A percentile compares a stretch with the other conserved stretches of the same genome.
Conservation (phyloP, 2,329 filamentous ascomycete species). For the Diaporthe ilicicola region DNA sequence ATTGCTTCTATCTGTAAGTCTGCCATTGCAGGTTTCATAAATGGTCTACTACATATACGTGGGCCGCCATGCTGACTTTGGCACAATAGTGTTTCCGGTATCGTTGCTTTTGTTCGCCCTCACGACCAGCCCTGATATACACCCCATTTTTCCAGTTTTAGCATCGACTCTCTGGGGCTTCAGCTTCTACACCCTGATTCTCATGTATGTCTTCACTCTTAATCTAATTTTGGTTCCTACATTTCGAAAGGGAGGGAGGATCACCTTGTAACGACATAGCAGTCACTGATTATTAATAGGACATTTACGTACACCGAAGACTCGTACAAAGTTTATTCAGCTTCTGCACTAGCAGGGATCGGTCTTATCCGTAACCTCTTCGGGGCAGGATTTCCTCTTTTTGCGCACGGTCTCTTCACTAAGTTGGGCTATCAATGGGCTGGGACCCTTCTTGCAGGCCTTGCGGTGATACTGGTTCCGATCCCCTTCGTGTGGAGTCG, state of each 20-base stretch:
- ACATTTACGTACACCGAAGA: slow-evolving; percentile 58
- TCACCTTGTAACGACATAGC: not conserved
- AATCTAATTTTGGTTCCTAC: not conserved
- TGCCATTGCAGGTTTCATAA: not conserved
- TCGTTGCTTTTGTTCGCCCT: slow-evolving; percentile 49
- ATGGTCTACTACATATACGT: too few relatives aligned
- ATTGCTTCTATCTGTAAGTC: slow-evolving; percentile 47
- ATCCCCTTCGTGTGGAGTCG: slow-evolving; percentile 42
- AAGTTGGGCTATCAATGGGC: slow-evolving; percentile 48
- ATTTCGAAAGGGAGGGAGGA: not conserved
- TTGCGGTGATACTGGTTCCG: slow-evolving; percentile 45
- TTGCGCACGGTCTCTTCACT: slow-evolving; percentile 45
- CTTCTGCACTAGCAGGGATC: slow-evolving; percentile 51
- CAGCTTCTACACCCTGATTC: slow-evolving; percentile 58
- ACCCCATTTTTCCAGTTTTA: slow-evolving; percentile 57
- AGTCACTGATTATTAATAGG: not conserved
- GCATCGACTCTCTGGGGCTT: slow-evolving; percentile 59
- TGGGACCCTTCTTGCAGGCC: slow-evolving; percentile 44
- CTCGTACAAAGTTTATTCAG: slow-evolving; percentile 53
- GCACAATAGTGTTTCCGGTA: slow-evolving; percentile 38
- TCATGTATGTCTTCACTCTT: slow-evolving; percentile 43
- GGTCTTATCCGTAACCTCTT: slow-evolving; percentile 48
- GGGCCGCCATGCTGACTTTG: not conserved
- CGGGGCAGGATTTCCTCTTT: slow-evolving; percentile 50
- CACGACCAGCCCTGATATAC: slow-evolving; percentile 42